phyloP scores from a whole-genome alignment of 1,284 basidiomycete species.

The Cryptococcus maquisensis region DNA sequence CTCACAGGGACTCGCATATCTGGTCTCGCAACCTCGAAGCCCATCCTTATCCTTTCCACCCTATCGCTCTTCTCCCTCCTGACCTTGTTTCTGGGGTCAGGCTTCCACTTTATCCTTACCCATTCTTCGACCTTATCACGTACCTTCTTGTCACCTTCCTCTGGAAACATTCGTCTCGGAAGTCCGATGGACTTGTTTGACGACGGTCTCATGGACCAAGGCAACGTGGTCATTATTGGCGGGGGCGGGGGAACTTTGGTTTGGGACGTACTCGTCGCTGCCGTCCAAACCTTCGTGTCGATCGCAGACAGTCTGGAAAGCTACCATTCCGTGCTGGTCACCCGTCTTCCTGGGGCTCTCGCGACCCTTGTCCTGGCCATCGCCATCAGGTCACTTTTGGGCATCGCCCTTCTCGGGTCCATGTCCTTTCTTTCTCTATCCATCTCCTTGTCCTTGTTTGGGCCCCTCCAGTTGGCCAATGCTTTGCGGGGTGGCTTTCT shows the following conservation, averaged over 20 bases:
- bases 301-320: conserved; percentile 22
- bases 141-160: conserved; percentile 3
- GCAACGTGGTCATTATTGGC: conserved; percentile 24
- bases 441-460: conserved; percentile 37
- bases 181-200: conserved; percentile 14
- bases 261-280: conserved; percentile 31
- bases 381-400: conserved; percentile 37
- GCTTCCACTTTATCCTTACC: conserved; percentile 21
- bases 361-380: conserved; percentile 10
- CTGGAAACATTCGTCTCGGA: neutral
- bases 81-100: conserved; percentile 32
- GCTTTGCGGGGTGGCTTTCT: conserved; percentile 36
- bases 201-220: conserved; percentile 9
- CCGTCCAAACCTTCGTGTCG: conserved; percentile 33
- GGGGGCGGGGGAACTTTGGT: conserved; percentile 29
- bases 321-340: neutral
- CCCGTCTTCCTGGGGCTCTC: conserved; percentile 2
- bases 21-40: conserved; percentile 42
- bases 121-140: conserved; percentile 15
- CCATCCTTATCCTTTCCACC: conserved; percentile 37
- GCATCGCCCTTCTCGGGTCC: conserved; percentile 43
- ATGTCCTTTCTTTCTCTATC: conserved; percentile 42
- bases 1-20: conserved; percentile 34
- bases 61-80: conserved; percentile 31
- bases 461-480: conserved; percentile 42